Evolutionary conservation across 345 rosid genomes (phyloP).

Genomic region (Erysimum cheiranthoides): DNA sequence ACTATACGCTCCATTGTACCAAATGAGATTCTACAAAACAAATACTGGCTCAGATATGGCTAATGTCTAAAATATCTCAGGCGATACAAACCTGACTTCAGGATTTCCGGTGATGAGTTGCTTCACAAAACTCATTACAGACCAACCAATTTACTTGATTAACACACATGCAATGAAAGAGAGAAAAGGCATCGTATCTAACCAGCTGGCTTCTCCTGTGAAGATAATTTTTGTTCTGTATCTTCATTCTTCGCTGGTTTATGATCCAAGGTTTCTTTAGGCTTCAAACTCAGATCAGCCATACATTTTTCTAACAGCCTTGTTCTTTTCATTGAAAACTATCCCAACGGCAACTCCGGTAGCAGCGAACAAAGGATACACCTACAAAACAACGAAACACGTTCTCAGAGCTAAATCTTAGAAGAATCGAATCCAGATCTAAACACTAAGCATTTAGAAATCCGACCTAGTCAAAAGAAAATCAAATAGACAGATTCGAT

Average conservation of each 20-base stretch:
- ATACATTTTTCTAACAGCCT: slow-evolving; percentile 70
- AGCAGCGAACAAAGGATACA: slow-evolving; percentile 91
- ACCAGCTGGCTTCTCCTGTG: slow-evolving; percentile 35
- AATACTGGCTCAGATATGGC: too few relatives aligned
- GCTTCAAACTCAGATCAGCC: slow-evolving; percentile 59
- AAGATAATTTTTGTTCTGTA: slow-evolving; percentile 22
- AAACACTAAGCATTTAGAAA: not conserved
- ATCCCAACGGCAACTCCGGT: slow-evolving; percentile 90
- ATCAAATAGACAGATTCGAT: slow-evolving; percentile 2
- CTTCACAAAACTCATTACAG: not conserved
- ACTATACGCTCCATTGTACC: too few relatives aligned
- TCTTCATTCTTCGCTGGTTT: slow-evolving; percentile 18
- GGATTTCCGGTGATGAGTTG: too few relatives aligned
- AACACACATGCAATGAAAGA: slow-evolving; percentile 1
- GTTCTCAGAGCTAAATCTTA: not conserved
- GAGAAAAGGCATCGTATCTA: slow-evolving; percentile 2
- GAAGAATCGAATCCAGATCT: slow-evolving; percentile 39
- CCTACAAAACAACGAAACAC: slow-evolving; percentile 48
- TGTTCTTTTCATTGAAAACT: too few relatives aligned
- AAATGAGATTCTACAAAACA: too few relatives aligned
- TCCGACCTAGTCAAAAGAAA: slow-evolving; percentile 3
- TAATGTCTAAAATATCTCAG: too few relatives aligned
- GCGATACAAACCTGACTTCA: too few relatives aligned
- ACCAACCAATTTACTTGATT: not conserved
- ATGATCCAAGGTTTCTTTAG: slow-evolving; percentile 32